A percentile compares a stretch with the other conserved stretches of the same genome.
Conservation (phyloP, 495 filamentous ascomycete species). For the Penicillium tannophilum region DNA sequence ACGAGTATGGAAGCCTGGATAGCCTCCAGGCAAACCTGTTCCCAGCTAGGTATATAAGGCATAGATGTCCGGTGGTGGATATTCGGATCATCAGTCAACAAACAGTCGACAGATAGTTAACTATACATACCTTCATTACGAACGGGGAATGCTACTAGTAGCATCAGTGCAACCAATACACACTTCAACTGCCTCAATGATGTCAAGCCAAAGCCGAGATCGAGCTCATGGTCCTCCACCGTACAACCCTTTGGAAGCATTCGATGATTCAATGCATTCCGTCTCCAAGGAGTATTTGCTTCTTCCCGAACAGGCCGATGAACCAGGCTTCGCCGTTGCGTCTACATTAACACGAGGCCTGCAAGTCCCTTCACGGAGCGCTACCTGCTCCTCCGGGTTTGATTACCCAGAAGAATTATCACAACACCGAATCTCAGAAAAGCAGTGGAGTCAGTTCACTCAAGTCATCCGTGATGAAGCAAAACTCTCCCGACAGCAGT, state of each 20-base stretch:
- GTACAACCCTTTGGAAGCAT: conserved; percentile 12
- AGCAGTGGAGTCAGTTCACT: conserved; percentile 38
- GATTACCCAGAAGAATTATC: conserved; percentile 32
- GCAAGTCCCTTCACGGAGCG: conserved; percentile 36
- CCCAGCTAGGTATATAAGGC: neutral
- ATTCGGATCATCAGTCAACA: neutral
- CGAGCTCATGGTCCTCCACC: conserved; percentile 12
- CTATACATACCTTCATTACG: neutral
- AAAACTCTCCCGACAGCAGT: conserved; percentile 35
- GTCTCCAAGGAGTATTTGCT: conserved; percentile 8
- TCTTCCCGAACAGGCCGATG: conserved; percentile 15
- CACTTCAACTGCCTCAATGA: conserved; percentile 4
- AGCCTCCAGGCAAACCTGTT: neutral
- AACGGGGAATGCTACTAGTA: neutral
- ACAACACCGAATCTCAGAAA: conserved; percentile 21
- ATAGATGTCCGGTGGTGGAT: neutral
- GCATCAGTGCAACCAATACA: neutral
- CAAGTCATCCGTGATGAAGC: conserved; percentile 32
- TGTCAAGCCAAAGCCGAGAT: neutral
- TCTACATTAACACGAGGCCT: conserved; percentile 32
- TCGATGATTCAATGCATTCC: conserved; percentile 4
- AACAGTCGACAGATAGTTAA: neutral
- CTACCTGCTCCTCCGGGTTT: conserved; percentile 35
- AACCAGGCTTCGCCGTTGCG: conserved; percentile 24
- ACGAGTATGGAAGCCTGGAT: neutral